phyloP scores from a whole-genome alignment of 148 eudicot genomes.

The Simmondsia chinensis region DNA sequence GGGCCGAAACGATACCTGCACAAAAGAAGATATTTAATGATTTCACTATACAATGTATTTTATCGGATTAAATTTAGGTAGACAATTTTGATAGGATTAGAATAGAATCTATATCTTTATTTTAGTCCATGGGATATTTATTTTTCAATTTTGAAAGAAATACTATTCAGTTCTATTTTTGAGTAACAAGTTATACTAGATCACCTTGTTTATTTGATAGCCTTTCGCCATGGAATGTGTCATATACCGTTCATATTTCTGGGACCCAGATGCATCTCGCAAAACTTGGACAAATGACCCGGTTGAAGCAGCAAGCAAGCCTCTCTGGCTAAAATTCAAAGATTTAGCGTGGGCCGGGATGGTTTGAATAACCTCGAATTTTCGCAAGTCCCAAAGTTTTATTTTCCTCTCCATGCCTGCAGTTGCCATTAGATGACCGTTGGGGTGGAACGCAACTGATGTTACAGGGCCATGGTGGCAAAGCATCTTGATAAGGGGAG shows the following conservation, averaged over 20 bases:
- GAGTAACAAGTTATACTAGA: too few relatives aligned
- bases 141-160: too few relatives aligned
- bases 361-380: constrained; percentile 52
- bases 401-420: constrained; percentile 74
- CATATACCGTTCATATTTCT: constrained; percentile 60
- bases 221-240: constrained; percentile 70
- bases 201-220: constrained; percentile 42
- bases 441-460: constrained; percentile 57
- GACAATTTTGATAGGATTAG: too few relatives aligned
- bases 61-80: too few relatives aligned
- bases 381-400: constrained; percentile 80
- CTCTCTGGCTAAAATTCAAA: constrained; percentile 75
- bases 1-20: constrained; percentile 64
- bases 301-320: constrained; percentile 50
- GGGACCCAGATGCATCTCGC: constrained; percentile 38
- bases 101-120: too few relatives aligned
- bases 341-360: constrained; percentile 51
- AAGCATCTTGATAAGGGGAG: constrained; percentile 79
- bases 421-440: constrained; percentile 79
- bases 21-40: too few relatives aligned
- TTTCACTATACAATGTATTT: too few relatives aligned
- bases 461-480: constrained; percentile 66
- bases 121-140: too few relatives aligned
- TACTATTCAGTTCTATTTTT: too few relatives aligned
- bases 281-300: constrained; percentile 62